phyloP scores from a whole-genome alignment of 2,329 filamentous ascomycete species.

The Penicillium sp. region DNA sequence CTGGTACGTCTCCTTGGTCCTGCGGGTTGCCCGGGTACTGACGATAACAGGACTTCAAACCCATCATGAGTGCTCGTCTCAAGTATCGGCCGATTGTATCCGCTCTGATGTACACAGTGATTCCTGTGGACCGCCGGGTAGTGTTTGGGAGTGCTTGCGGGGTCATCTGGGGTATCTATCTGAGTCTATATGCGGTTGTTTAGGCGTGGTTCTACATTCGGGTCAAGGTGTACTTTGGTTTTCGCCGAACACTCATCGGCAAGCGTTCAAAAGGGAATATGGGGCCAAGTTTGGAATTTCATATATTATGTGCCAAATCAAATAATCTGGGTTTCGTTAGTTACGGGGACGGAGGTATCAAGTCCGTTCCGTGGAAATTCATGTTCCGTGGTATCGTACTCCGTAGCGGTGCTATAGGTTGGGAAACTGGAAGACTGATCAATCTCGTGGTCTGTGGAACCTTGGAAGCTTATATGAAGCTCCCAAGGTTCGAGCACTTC shows the following conservation, averaged over 20 bases:
- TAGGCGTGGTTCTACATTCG: constrained; percentile 11
- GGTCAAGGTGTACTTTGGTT: too few species aligned
- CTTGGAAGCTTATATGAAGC: too few species aligned
- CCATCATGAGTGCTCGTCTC: constrained; percentile 68
- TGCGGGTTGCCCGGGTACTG: not conserved
- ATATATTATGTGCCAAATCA: not conserved
- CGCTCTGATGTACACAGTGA: constrained; percentile 68
- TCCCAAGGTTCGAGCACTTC: too few species aligned
- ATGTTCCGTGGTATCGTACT: not conserved
- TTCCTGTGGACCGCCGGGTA: constrained; percentile 71
- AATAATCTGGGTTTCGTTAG: not conserved
- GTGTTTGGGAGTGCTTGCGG: constrained; percentile 72
- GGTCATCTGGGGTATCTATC: constrained; percentile 72
- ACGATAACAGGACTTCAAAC: constrained; percentile 58
- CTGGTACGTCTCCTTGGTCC: constrained; percentile 29
- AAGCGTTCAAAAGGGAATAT: too few species aligned
- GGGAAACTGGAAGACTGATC: too few species aligned
- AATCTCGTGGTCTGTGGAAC: too few species aligned
- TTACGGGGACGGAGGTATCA: not conserved
- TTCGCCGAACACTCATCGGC: too few species aligned
- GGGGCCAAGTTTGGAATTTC: not conserved
- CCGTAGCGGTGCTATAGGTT: too few species aligned
- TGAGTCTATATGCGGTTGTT: constrained; percentile 63
- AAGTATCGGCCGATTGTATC: constrained; percentile 73
- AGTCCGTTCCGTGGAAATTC: not conserved